Base-by-base conservation (phyloP, 352 stramenopile species). In the Pythium aphanidermatum region DNA sequence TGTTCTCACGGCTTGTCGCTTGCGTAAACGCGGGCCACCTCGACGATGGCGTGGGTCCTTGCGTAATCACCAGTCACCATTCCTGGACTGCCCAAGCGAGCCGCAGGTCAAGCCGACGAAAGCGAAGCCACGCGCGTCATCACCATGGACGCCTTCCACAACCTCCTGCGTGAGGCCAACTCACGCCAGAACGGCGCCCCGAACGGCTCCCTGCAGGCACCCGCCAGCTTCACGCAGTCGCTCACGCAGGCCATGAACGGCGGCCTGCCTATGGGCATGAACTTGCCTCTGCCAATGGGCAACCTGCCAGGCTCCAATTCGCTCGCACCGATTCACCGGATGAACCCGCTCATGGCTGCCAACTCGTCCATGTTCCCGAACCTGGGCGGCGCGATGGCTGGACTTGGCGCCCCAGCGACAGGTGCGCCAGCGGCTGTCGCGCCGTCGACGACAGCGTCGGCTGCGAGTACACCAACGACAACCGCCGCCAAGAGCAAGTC, bases 131-230 rank as follows among this genome's bases (percentile, higher is more conserved):
- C 9, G 6, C 39, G 46, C 34, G 27, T 38, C 48, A 45, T 19
- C 26, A 57, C 52, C 35, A 89, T 89, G 77, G 74, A 89, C 55
- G 68, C 68, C 33, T 86, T 89, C 58, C 73, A 89, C 49, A 89
- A 89, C 55, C 54, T 89, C 24, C 61, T 89, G 34, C 74, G 74
- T 25, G 74, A 89, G 46, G 72, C 76, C 10, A 77, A 70, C 58
- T 61, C 77, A 36, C 77, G 74, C 57, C 74, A 68, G 45, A 55
- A 46, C 43, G 40, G 27, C 35, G 33, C 20, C 20, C 46, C 20
- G n/a, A 48, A 46, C 40, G 55, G 23, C 44, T 26, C 46, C 17
- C 61, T 27, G 51, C 26, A 62, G 0, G 61, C 65, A 0, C 46
- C 58, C 1, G 53, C 47, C 1, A 74, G 61, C 13, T 57, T 79